Base-by-base conservation (phyloP, 352 stramenopile genomes). In the Phytophthora hibernalis region DNA sequence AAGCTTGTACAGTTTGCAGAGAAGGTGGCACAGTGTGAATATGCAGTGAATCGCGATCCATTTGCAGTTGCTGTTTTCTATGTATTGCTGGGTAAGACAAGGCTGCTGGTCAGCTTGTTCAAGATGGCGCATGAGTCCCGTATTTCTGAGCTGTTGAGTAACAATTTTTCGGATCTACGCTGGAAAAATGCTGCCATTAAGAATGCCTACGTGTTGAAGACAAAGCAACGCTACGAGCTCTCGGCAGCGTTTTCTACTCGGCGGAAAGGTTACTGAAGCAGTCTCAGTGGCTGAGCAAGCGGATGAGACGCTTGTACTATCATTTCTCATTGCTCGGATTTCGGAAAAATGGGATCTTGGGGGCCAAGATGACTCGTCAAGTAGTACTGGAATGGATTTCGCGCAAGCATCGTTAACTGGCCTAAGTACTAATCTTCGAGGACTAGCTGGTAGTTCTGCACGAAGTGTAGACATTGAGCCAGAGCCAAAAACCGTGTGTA, bases 141-240 rank as follows among this genome's bases (percentile, higher is more conserved):
- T 21, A 96, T 96, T 37, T 75, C 65, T 9, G 89, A 96, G 22
- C 68, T 97, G 3, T 28, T 97, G 10, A 72, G 63, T 13, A 96
- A 96, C 55, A 79, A 97, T 55, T 97, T 97, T 65, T 68, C 71
- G 0, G 87, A 97, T 18, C 52, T 77, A 26, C 82, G 87, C 33
- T 97, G 90, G 90, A 89, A 90, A 49, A 94, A 89, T 45, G 89
- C 87, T 10, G 89, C 90, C 13, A 85, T 96, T n/a, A 97, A 97
- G 68, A 97, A 97, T 47, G 90, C 90, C 0, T 96, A 92, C 57
- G 88, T 95, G 31, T 63, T 97, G 16, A 95, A 96, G 58, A 81
- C 82, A 15, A 96, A 97, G 61, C 84, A 92, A 20, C 85, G 87
- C 13, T 95, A 90, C 42, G 76, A 83, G 48, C 67, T 96, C 10